These are phyloP conservation scores for Phoma sp. DNA, from an alignment of 2,329 filamentous ascomycete species.

Conservation along the genomic window DNA sequence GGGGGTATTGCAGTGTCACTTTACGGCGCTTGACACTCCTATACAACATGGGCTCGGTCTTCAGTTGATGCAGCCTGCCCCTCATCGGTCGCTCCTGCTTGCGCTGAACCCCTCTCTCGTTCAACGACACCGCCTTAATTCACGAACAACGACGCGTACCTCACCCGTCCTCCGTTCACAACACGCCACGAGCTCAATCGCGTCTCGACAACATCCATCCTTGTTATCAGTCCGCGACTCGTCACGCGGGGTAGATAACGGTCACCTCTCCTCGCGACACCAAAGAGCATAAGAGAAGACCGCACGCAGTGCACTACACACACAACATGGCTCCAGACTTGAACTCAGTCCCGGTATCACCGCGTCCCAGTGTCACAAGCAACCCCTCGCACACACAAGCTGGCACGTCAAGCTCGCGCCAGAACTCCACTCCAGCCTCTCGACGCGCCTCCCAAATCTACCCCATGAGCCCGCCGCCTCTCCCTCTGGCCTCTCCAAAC, in stretches of 20 bases:
- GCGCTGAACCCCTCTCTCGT: constrained; percentile 14
- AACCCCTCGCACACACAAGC: constrained; percentile 26
- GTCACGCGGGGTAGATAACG: constrained; percentile 16
- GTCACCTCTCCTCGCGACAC: not conserved
- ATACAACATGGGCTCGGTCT: constrained; percentile 13
- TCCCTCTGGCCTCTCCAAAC: constrained; percentile 50
- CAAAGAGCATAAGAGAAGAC: not conserved
- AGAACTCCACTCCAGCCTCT: constrained; percentile 33
- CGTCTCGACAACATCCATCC: constrained; percentile 1
- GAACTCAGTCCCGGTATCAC: constrained; percentile 54
- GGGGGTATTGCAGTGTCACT: not conserved
- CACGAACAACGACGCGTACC: constrained; percentile 14
- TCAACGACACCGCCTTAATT: constrained; percentile 7
- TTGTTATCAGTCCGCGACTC: constrained; percentile 2
- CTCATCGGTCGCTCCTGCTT: constrained; percentile 26
- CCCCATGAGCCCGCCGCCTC: constrained; percentile 56
- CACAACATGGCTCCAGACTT: constrained; percentile 58
- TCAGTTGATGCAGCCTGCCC: constrained; percentile 26
- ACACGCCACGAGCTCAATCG: constrained; percentile 3
- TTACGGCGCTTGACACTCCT: not conserved
- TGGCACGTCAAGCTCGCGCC: constrained; percentile 38
- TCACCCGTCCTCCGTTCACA: constrained; percentile 7
- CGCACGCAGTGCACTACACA: constrained; percentile 4
- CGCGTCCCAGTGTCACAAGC: constrained; percentile 33
- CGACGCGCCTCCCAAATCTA: constrained; percentile 52